Percentiles rank a stretch among this genome's conserved stretches.
phyloP scores from a whole-genome alignment of 2,329 filamentous ascomycete species.

The Fusarium annulatum region DNA sequence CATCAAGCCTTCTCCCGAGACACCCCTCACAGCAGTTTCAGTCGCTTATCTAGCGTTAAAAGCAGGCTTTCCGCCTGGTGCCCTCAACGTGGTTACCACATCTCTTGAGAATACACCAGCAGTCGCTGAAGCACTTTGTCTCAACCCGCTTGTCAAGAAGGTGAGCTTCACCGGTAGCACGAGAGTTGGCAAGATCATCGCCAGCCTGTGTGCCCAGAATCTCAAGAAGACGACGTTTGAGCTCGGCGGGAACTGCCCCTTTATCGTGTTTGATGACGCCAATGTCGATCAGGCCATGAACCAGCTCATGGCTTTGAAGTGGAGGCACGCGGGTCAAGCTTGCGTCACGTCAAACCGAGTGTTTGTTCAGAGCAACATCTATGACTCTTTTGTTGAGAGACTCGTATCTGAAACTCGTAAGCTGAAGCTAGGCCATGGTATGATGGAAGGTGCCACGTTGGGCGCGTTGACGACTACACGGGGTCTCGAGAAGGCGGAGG shows the following conservation, averaged over 20 bases:
- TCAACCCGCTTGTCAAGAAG: constrained; percentile 63
- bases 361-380: constrained; percentile 68
- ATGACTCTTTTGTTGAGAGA: constrained; percentile 53
- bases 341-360: constrained; percentile 72
- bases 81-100: constrained; percentile 65
- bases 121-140: constrained; percentile 59
- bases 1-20: constrained; percentile 77
- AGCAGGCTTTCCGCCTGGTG: constrained; percentile 80
- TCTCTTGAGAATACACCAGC: constrained; percentile 56
- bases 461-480: constrained; percentile 25
- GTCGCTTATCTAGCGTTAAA: constrained; percentile 74
- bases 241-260: constrained; percentile 75
- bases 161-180: constrained; percentile 85
- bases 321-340: constrained; percentile 76
- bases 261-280: constrained; percentile 75
- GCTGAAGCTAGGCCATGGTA: constrained; percentile 3
- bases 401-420: background rate
- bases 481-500: constrained; percentile 8
- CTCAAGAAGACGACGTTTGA: constrained; percentile 77
- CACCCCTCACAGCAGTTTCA: constrained; percentile 76
- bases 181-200: constrained; percentile 73
- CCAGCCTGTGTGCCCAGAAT: constrained; percentile 67
- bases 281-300: constrained; percentile 48
- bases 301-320: constrained; percentile 57
- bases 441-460: background rate